Evolutionary conservation across 371 early-diverging fungal species (phyloP).

Genomic region (Nematocida sp.): DNA sequence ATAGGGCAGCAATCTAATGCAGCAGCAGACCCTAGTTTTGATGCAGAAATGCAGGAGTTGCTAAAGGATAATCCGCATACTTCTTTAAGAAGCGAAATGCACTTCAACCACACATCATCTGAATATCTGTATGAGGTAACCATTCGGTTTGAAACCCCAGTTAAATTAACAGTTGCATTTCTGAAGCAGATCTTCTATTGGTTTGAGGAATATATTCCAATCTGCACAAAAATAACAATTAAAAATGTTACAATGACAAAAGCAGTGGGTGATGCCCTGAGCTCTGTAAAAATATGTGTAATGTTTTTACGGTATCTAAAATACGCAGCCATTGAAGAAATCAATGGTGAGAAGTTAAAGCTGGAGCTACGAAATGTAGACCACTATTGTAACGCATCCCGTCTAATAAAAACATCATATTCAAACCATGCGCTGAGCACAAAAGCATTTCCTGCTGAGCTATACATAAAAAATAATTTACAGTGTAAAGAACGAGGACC

Average conservation of each 20-base stretch:
- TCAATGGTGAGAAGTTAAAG: background rate
- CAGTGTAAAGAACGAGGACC: background rate
- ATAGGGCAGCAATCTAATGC: background rate
- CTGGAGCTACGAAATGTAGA: background rate
- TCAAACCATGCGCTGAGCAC: background rate
- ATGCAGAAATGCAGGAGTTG: background rate
- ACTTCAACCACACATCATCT: background rate
- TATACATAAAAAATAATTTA: slow-evolving; percentile 1
- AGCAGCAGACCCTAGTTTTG: background rate
- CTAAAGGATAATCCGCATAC: background rate
- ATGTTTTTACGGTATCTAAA: background rate
- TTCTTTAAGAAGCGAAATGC: background rate
- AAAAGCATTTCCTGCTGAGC: background rate
- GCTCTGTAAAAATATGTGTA: background rate
- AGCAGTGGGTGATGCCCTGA: background rate
- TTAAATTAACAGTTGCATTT: background rate
- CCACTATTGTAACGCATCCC: background rate
- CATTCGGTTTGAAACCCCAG: background rate
- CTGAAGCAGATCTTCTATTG: background rate
- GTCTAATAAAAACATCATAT: background rate
- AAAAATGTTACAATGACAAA: background rate
- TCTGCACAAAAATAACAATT: background rate
- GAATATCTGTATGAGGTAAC: background rate
- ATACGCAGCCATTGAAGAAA: background rate
- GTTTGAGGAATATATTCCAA: background rate